Evolutionary conservation across 106 monocot genomes (phyloP).

Genomic region (Dendrobium catenatum): DNA sequence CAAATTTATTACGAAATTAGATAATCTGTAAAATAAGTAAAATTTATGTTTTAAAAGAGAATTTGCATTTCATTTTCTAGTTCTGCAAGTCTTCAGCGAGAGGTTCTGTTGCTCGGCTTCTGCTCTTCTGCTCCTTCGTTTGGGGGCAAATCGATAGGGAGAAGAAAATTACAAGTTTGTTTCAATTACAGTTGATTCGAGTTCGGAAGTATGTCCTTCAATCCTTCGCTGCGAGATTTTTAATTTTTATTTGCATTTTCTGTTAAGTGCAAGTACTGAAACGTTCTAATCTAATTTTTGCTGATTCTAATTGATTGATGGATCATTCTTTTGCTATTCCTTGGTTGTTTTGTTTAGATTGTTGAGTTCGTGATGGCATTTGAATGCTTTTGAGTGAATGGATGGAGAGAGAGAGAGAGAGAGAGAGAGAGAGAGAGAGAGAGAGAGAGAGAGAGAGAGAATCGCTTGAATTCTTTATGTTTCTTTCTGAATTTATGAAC

Average conservation of each 20-base stretch:
- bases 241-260: not conserved
- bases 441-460: no score
- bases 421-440: not conserved
- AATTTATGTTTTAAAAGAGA: not conserved
- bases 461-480: no score
- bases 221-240: not conserved
- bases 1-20: no score
- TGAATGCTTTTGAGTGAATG: not conserved
- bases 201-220: not conserved
- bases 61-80: not conserved
- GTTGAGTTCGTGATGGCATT: not conserved
- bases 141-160: not conserved
- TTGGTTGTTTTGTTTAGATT: not conserved
- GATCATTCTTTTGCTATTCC: not conserved
- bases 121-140: not conserved
- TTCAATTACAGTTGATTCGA: not conserved
- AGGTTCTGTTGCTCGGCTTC: not conserved
- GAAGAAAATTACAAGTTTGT: not conserved
- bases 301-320: not conserved
- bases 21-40: no score
- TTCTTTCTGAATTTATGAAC: no score
- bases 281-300: not conserved
- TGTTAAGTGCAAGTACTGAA: not conserved
- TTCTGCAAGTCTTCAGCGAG: not conserved
- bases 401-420: no score